Evolutionary conservation across 345 rosid genomes (phyloP).

Genomic region (Eucalyptus viminalis): DNA sequence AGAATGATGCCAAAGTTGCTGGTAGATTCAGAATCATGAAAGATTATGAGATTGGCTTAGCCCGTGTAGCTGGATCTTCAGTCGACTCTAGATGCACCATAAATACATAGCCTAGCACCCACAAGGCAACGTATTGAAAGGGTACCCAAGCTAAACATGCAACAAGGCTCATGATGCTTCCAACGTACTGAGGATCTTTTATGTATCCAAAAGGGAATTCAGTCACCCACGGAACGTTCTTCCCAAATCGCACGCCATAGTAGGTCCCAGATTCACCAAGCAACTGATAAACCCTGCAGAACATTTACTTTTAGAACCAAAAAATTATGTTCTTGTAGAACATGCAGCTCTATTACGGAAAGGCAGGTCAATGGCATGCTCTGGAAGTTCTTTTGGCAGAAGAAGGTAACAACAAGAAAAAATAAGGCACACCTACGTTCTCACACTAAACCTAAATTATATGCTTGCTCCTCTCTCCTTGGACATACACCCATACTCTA

Average conservation of each 20-base stretch:
- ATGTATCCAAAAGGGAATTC: conserved; percentile 84
- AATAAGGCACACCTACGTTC: background rate
- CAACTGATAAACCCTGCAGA: conserved; percentile 71
- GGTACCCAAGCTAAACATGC: conserved; percentile 78
- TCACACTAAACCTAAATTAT: background rate
- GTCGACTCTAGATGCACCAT: conserved; percentile 56
- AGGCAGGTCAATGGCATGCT: background rate
- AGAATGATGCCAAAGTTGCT: background rate
- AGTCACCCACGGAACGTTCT: conserved; percentile 72
- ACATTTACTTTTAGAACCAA: background rate
- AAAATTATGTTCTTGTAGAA: background rate
- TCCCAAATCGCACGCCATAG: conserved; percentile 82
- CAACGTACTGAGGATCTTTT: conserved; percentile 86
- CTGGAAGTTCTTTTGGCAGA: background rate
- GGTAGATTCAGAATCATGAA: background rate
- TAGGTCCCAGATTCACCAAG: conserved; percentile 91
- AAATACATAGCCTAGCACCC: conserved; percentile 67
- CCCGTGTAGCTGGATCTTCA: conserved; percentile 61
- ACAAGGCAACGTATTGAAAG: conserved; percentile 62
- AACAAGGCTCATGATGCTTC: conserved; percentile 72
- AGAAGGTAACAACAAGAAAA: background rate
- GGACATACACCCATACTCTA: background rate
- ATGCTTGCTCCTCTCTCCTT: background rate
- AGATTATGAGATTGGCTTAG: conserved; percentile 38
- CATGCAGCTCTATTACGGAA: background rate